These are phyloP conservation scores for Ajuga chamaepitys DNA, from an alignment of 257 asterid genomes.

Conservation along the genomic window DNA sequence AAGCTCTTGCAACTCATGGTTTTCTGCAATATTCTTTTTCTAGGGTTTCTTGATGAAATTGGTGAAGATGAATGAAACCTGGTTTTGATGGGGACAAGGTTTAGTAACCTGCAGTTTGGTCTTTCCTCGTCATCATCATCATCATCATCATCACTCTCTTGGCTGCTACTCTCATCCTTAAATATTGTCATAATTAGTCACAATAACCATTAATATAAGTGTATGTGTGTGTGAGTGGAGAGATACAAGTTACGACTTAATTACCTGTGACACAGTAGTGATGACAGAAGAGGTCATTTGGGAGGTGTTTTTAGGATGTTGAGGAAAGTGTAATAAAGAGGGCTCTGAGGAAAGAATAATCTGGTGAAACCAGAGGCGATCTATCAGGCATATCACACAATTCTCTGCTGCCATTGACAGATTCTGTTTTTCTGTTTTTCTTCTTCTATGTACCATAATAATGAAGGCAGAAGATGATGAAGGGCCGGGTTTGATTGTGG, in stretches of 20 bases:
- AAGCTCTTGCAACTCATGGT: slow-evolving; percentile 35
- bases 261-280: slow-evolving; percentile 20
- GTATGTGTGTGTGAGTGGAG: background rate
- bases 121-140: slow-evolving; percentile 26
- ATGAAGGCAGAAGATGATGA: background rate
- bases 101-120: slow-evolving; percentile 13
- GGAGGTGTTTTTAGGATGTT: slow-evolving; percentile 1
- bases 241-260: background rate
- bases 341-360: slow-evolving; percentile 27
- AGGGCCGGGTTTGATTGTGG: background rate
- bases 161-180: slow-evolving; percentile 30
- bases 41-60: slow-evolving; percentile 11
- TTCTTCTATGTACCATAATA: background rate
- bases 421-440: background rate
- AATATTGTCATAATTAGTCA: slow-evolving; percentile 4
- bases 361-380: slow-evolving; percentile 53
- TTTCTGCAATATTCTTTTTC: slow-evolving; percentile 22
- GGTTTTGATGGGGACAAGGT: slow-evolving; percentile 1
- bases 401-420: slow-evolving; percentile 39
- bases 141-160: slow-evolving; percentile 11
- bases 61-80: slow-evolving; percentile 30
- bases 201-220: background rate
- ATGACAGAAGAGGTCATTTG: slow-evolving; percentile 7
- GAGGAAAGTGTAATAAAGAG: background rate
- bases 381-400: slow-evolving; percentile 33